Conservation (phyloP, 495 filamentous ascomycete genomes). For the Daldinia childiae region DNA sequence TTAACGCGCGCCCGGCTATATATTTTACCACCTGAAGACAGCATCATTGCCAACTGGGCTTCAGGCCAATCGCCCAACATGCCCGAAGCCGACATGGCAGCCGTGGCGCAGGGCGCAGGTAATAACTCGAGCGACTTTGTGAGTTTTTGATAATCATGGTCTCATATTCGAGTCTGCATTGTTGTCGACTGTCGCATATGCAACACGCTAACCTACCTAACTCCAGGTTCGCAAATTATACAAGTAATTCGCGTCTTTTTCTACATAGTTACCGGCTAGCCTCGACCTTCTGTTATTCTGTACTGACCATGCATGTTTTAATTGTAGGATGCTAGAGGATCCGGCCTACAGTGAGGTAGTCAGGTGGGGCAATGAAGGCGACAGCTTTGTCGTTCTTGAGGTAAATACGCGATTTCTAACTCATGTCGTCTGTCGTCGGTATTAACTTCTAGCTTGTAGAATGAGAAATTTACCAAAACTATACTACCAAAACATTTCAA, state of each 20-base stretch:
- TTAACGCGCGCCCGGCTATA: conserved; percentile 35
- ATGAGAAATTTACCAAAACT: conserved; percentile 97
- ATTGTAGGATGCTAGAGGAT: conserved; percentile 91
- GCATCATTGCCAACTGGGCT: conserved; percentile 12
- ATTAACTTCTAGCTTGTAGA: conserved; percentile 61
- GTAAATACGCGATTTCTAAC: conserved; percentile 58
- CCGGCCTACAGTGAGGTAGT: conserved; percentile 92
- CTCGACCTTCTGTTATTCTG: conserved; percentile 6
- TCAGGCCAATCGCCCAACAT: conserved; percentile 48
- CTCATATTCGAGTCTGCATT: conserved; percentile 24
- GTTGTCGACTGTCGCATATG: conserved; percentile 32
- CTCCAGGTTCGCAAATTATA: conserved; percentile 94
- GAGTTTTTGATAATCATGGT: conserved; percentile 39
- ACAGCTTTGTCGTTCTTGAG: conserved; percentile 98
- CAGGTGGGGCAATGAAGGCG: conserved; percentile 92
- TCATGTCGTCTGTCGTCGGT: conserved; percentile 9
- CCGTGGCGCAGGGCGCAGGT: conserved; percentile 52
- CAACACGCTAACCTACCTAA: conserved; percentile 26
- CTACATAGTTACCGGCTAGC: conserved; percentile 4
- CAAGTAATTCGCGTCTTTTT: conserved; percentile 68
- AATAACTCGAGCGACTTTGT: conserved; percentile 63
- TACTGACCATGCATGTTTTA: conserved; percentile 43
- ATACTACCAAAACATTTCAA: conserved; percentile 99
- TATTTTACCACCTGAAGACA: conserved; percentile 12
- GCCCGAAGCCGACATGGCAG: conserved; percentile 53